These are phyloP conservation scores for Acaromyces ingoldii DNA, from an alignment of 1,284 basidiomycete species.

Conservation along the genomic window DNA sequence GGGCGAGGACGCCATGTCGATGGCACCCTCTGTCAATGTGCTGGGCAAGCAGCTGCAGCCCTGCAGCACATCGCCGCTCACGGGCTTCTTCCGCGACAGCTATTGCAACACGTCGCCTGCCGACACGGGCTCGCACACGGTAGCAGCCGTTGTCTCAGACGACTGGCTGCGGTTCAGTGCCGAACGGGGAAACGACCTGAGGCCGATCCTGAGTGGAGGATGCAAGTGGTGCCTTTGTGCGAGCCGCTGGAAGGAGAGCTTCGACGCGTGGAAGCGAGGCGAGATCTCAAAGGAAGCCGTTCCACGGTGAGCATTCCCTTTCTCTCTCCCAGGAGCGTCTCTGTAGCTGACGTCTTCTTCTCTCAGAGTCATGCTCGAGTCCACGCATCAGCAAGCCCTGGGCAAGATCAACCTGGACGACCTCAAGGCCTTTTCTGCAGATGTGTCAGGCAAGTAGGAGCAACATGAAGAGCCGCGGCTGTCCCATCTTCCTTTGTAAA, in stretches of 20 bases:
- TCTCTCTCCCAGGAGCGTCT: no score
- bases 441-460: no score
- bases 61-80: constrained; percentile 30
- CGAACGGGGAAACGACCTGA: constrained; percentile 32
- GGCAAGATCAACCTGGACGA: constrained; percentile 25
- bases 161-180: constrained; percentile 32
- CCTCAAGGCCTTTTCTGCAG: constrained; percentile 16
- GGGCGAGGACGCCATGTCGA: no score
- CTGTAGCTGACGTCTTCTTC: not conserved
- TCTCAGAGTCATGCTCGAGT: constrained; percentile 22
- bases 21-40: constrained; percentile 32
- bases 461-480: no score
- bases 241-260: constrained; percentile 59
- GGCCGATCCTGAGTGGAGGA: constrained; percentile 26
- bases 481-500: no score
- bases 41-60: constrained; percentile 23
- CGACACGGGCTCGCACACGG: constrained; percentile 31
- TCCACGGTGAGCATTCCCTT: constrained; percentile 9
- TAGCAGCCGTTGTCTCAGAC: constrained; percentile 32
- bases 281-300: constrained; percentile 60
- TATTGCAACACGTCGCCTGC: constrained; percentile 33
- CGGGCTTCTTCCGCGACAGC: constrained; percentile 36
- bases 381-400: constrained; percentile 27
- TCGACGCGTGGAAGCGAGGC: constrained; percentile 71
- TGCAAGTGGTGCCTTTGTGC: constrained; percentile 41